These are phyloP conservation scores for Castanea mollissima DNA, from an alignment of 306 rosid genomes.

Conservation along the genomic window DNA sequence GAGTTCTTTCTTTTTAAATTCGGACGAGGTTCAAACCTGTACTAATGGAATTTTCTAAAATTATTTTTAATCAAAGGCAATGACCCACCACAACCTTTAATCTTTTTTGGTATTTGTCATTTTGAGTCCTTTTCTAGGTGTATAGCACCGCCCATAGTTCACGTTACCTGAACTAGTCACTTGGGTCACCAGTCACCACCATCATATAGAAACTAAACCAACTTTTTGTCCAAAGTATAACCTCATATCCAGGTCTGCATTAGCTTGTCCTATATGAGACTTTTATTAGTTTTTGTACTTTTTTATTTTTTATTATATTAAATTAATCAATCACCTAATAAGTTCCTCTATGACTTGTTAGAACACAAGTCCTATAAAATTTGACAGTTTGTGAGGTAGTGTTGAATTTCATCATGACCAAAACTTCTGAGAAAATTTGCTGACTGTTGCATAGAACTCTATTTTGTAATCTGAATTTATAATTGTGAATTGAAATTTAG, in stretches of 20 bases:
- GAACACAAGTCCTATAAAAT: not conserved
- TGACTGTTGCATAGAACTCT: no score
- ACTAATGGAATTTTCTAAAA: no score
- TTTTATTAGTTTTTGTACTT: not conserved
- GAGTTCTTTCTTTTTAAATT: no score
- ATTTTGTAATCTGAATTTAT: no score
- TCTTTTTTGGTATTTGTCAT: not conserved
- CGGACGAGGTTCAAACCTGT: no score
- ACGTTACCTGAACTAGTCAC: conserved; percentile 6
- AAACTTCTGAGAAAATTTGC: no score
- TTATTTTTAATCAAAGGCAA: not conserved
- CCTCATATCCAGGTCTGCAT: conserved; percentile 8
- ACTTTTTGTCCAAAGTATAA: conserved; percentile 34
- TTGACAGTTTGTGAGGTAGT: not conserved
- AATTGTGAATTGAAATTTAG: no score
- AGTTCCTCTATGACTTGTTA: not conserved
- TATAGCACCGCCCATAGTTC: conserved; percentile 35
- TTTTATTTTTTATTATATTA: not conserved
- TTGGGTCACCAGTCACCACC: conserved; percentile 16
- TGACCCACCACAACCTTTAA: conserved; percentile 31
- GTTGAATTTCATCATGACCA: no score
- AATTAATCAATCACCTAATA: not conserved
- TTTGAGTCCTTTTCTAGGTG: conserved; percentile 25
- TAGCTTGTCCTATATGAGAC: conserved; percentile 17
- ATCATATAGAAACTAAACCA: conserved; percentile 14